Evolutionary conservation across 495 filamentous ascomycete genomes (phyloP).

Genomic region (Hapsidospora chrysogenum): DNA sequence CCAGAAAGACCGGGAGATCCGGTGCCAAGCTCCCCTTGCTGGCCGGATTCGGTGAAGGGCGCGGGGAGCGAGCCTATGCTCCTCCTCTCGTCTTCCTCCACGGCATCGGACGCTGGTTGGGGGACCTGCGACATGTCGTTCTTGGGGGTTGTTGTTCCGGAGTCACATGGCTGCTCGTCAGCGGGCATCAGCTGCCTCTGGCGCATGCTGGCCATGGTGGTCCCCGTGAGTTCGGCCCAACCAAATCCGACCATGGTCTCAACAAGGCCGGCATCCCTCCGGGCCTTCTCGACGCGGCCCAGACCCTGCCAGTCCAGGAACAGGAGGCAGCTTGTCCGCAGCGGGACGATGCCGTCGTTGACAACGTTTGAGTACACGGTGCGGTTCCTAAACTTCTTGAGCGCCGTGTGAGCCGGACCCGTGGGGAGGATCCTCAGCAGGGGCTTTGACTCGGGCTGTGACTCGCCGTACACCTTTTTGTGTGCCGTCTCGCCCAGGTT

Average conservation of each 20-base stretch:
- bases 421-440: slow-evolving; percentile 80
- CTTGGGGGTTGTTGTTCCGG: background rate
- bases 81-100: slow-evolving; percentile 33
- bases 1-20: no score
- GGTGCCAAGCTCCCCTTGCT: slow-evolving; percentile 10
- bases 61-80: slow-evolving; percentile 22
- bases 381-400: slow-evolving; percentile 76
- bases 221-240: slow-evolving; percentile 84
- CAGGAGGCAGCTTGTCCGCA: slow-evolving; percentile 88
- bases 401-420: slow-evolving; percentile 75
- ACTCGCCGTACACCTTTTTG: slow-evolving; percentile 43
- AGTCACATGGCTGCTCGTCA: slow-evolving; percentile 12
- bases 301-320: slow-evolving; percentile 95
- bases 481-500: slow-evolving; percentile 51
- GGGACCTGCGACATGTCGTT: slow-evolving; percentile 32
- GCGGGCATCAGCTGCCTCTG: slow-evolving; percentile 10
- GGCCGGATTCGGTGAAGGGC: slow-evolving; percentile 10
- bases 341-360: slow-evolving; percentile 92
- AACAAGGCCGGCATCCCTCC: slow-evolving; percentile 78
- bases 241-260: slow-evolving; percentile 87
- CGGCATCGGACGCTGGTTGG: slow-evolving; percentile 37
- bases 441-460: slow-evolving; percentile 70
- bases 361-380: slow-evolving; percentile 97
- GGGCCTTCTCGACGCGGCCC: slow-evolving; percentile 82
- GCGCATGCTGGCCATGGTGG: slow-evolving; percentile 28